Evolutionary conservation across 225 moss, liverwort and hornwort genomes (phyloP).

Genomic region (Straminergon stramineum): DNA sequence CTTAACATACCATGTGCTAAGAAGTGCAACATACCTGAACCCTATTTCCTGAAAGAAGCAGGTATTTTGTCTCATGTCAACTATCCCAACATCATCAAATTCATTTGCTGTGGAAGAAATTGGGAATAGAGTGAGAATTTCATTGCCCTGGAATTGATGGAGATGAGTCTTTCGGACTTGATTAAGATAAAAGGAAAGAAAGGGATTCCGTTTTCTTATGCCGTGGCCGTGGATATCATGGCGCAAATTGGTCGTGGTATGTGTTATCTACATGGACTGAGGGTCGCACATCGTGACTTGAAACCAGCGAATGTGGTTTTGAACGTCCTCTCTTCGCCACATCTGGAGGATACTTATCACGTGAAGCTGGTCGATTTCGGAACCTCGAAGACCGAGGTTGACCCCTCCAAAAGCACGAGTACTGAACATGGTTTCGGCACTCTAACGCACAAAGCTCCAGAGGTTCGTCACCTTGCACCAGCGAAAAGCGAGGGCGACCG

Average conservation of each 20-base stretch:
- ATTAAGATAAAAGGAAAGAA: neutral
- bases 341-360: neutral
- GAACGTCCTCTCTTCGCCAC: neutral
- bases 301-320: neutral
- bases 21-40: neutral
- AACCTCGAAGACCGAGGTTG: neutral
- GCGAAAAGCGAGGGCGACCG: neutral
- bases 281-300: neutral
- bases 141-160: neutral
- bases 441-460: neutral
- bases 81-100: neutral
- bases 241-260: neutral
- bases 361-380: neutral
- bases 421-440: neutral
- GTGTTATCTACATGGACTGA: neutral
- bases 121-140: neutral
- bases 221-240: neutral
- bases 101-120: neutral
- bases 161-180: neutral
- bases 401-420: neutral
- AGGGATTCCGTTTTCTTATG: neutral
- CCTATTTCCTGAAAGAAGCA: neutral
- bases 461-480: neutral
- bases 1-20: neutral
- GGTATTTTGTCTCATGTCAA: neutral